phyloP scores from a whole-genome alignment of 106 monocot species.

The Triglochin maritima region DNA sequence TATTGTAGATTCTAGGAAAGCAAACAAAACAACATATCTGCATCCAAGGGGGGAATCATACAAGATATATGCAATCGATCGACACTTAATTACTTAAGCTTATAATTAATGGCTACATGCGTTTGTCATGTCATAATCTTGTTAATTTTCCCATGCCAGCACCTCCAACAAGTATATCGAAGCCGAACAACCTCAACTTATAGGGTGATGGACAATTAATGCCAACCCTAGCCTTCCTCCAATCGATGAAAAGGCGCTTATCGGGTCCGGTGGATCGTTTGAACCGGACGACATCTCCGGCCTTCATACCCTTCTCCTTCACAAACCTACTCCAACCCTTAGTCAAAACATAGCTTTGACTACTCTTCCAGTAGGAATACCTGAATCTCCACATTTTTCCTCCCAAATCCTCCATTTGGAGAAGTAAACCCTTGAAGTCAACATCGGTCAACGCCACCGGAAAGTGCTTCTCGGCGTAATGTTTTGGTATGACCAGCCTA shows the following conservation, averaged over 20 bases:
- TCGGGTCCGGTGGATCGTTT: neutral
- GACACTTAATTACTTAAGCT: no score
- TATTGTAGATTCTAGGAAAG: no score
- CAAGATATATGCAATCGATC: no score
- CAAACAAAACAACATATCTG: no score
- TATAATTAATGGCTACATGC: neutral
- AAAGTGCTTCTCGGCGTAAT: conserved; percentile 74
- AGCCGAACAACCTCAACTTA: conserved; percentile 3
- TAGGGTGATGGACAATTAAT: neutral
- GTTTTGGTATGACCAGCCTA: conserved; percentile 76
- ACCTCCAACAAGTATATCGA: neutral
- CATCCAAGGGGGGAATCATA: no score
- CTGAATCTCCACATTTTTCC: conserved; percentile 45
- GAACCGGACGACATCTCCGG: conserved; percentile 4
- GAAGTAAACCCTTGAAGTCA: conserved; percentile 30
- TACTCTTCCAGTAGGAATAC: conserved; percentile 99
- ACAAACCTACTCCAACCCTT: conserved; percentile 97
- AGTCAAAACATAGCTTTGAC: conserved; percentile 98
- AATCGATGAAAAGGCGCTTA: conserved; percentile 4
- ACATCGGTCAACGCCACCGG: conserved; percentile 16
- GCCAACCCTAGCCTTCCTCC: neutral
- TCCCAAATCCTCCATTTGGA: conserved; percentile 50
- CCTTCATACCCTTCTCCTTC: conserved; percentile 57
- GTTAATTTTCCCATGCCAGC: neutral
- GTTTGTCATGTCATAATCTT: no score